Evolutionary conservation across 768 basidiomycete genomes (phyloP).

Genomic region (Kwoniella sp.): DNA sequence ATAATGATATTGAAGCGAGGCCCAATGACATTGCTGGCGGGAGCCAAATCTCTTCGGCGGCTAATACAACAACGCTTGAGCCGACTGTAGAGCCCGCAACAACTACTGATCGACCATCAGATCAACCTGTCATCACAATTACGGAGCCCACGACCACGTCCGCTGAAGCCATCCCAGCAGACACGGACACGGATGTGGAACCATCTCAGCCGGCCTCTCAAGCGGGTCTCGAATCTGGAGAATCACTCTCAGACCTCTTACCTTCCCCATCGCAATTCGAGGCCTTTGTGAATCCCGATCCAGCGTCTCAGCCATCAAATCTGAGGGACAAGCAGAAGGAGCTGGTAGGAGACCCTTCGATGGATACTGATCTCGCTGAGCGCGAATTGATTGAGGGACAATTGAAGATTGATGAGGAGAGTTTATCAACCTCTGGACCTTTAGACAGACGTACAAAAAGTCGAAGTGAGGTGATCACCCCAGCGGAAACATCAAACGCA

Average conservation of each 20-base stretch:
- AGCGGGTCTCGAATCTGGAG: neutral
- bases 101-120: neutral
- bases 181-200: neutral
- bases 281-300: neutral
- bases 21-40: too few species aligned
- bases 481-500: neutral
- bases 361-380: neutral
- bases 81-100: neutral
- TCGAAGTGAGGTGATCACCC: neutral
- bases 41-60: too few species aligned
- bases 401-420: neutral
- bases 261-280: neutral
- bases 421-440: neutral
- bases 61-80: too few species aligned
- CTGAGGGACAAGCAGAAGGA: neutral
- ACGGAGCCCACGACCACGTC: neutral
- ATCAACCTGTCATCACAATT: neutral
- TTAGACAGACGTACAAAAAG: neutral
- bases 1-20: too few species aligned
- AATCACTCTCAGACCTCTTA: neutral
- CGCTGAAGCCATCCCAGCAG: neutral
- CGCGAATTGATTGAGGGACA: conserved; percentile 1
- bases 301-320: neutral
- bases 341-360: neutral
- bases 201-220: neutral